Evolutionary conservation across 2,329 filamentous ascomycete species (phyloP), one percentile per base, ranked within the genome.

Genomic region (Fusarium dimerum): DNA sequence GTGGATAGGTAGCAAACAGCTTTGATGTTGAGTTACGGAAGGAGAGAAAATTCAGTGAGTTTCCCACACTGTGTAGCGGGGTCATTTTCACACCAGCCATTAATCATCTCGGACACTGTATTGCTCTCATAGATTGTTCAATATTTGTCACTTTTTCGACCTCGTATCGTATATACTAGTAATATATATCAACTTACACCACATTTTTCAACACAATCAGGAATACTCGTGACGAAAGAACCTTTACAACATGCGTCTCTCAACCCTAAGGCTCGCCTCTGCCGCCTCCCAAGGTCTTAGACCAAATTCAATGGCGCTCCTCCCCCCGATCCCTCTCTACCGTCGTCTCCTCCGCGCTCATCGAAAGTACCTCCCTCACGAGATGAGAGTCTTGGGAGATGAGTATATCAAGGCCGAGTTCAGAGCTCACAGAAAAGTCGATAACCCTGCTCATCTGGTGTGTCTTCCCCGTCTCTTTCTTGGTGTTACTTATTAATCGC

Each of bases 341-440:
- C 84, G 94, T 54, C 86, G 94, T 36, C 76, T 99, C 26, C 79
- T 99, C 30, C 87, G 94, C 59, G 86, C 89, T 5, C 94, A 99
- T 74, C 84, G 94, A 61, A 90, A 87, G 66, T 82, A 88, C 64
- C 77, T 99, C 10, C 85, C 87, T 0, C 64, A 73, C 2, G 88
- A 96, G 49, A 83, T 85, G 85, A 85, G 94, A 36, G 52, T 96
- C 5, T 76, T 99, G 8, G 94, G 94, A 5, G 94, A 99, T 68
- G 85, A 92, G 70, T 99, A 97, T 72, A 80, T 97, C 70, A 97
- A 95, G 75, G 84, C 85, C 43, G 94, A 99, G 75, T 99, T 97
- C 64, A 82, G 90, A 54, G 88, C 89, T 1, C 94, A 97, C 68
- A 82, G 82, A 54, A 80, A 85, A 34, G 84, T 95, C 45, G 93